Evolutionary conservation across 139 green algal species (phyloP).

Genomic region (Micromonas pusilla): DNA sequence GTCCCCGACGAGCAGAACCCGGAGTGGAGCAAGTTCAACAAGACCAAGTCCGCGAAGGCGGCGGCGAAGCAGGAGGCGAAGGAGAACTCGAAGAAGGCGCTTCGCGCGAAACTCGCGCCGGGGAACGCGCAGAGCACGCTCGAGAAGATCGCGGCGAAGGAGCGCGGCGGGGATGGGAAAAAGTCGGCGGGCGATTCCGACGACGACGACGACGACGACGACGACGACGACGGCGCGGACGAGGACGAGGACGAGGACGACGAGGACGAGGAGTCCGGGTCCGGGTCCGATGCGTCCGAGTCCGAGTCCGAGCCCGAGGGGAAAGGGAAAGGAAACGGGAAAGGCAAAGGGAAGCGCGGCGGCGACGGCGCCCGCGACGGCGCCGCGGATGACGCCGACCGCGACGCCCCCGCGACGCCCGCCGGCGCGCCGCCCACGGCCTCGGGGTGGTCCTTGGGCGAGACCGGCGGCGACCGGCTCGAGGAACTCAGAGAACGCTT

Average conservation of each 20-base stretch:
- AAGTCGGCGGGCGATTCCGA: background rate
- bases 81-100: background rate
- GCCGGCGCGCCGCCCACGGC: background rate
- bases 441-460: background rate
- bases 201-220: background rate
- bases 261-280: background rate
- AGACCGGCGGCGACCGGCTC: background rate
- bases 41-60: background rate
- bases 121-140: background rate
- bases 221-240: background rate
- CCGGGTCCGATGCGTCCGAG: background rate
- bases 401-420: background rate
- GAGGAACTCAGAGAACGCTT: constrained; percentile 8
- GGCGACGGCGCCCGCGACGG: background rate
- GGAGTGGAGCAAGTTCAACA: background rate
- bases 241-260: background rate
- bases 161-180: background rate
- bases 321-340: background rate
- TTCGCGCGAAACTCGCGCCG: background rate
- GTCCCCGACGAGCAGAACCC: background rate
- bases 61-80: background rate
- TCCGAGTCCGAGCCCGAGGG: background rate
- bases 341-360: background rate
- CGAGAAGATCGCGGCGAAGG: background rate
- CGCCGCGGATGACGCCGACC: background rate